Base-by-base conservation (phyloP, 441 rosid species). In the Gossypium laxum region DNA sequence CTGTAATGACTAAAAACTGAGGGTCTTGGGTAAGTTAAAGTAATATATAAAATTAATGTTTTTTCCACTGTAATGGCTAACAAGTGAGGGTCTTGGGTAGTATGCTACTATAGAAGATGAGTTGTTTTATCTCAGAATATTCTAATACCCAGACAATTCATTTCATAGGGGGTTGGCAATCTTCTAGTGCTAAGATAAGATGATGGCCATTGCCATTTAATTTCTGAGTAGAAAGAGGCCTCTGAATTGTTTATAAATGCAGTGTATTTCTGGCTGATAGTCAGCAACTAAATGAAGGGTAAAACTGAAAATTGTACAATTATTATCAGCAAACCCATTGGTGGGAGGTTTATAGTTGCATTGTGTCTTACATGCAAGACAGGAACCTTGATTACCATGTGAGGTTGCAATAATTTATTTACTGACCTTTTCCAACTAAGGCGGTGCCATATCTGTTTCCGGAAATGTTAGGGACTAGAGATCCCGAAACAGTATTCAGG, bases 231-330 rank as follows among this genome's bases (percentile, higher is more conserved):
- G n/a, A 51, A 67, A 52, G 22, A 51, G 71, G 19, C 19, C n/a
- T n/a, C 21, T 51, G 22, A 4, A 67, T 66, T 66, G 70, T 15
- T 66, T n/a, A 66, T 66, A 48, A 66, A 34, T 34, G 50, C 15
- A 17, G n/a, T 34, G 18, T 62, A 34, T 21, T 0, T 32, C n/a
- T 30, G 22, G n/a, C 6, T 61, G 66, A 5, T 62, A 58, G 21
- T 21, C 4, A 21, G 60, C 63, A 14, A 5, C 63, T n/a, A 19
- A 60, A 62, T 18, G 22, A 17, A 34, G 67, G 28, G 28, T 10
- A 17, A 15, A 61, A 61, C 47, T 15, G 28, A 38, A 38, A 62
- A 34, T 18, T 34, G 3, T 3, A 41, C 7, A 62, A 18, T 7
- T 34, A 34, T 61, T 34, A 17, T 24, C 26, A 17, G 50, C 50